These are phyloP conservation scores for Penicillium cinerascens DNA, from an alignment of 495 filamentous ascomycete genomes.

Conservation along the genomic window DNA sequence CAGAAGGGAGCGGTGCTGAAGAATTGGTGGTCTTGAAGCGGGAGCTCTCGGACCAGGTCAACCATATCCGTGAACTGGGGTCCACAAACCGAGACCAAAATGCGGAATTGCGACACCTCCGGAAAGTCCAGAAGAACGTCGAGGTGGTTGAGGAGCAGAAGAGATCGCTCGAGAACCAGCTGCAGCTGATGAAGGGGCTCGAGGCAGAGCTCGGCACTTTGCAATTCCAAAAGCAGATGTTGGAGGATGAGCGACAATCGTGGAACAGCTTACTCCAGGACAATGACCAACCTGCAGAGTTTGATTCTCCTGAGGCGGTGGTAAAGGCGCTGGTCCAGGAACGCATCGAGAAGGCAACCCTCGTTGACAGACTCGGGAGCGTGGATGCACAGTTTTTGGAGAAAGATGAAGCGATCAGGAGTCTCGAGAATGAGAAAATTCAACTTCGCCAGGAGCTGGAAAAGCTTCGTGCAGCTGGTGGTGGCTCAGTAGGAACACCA, in stretches of 20 bases:
- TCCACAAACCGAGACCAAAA: constrained; percentile 72
- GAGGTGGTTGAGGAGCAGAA: constrained; percentile 98
- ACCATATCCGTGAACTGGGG: constrained; percentile 82
- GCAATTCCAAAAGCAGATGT: constrained; percentile 73
- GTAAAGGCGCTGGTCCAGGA: constrained; percentile 80
- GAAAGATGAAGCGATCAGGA: constrained; percentile 72
- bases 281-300: constrained; percentile 61
- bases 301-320: constrained; percentile 83
- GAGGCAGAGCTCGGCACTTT: constrained; percentile 73
- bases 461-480: constrained; percentile 49
- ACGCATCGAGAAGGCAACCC: constrained; percentile 69
- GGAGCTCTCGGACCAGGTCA: constrained; percentile 84
- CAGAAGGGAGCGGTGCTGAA: constrained; percentile 80
- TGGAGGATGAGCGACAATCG: constrained; percentile 82
- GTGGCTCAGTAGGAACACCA: constrained; percentile 31
- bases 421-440: constrained; percentile 64
- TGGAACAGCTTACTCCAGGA: constrained; percentile 86
- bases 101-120: constrained; percentile 74
- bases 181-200: constrained; percentile 71
- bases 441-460: constrained; percentile 64
- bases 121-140: constrained; percentile 74
- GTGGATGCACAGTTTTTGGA: constrained; percentile 75
- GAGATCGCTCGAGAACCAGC: constrained; percentile 68
- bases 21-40: constrained; percentile 76
- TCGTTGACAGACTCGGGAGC: constrained; percentile 73